These are phyloP conservation scores for Aureobasidium leucospermi DNA, from an alignment of 2,329 filamentous ascomycete genomes.

Conservation along the genomic window DNA sequence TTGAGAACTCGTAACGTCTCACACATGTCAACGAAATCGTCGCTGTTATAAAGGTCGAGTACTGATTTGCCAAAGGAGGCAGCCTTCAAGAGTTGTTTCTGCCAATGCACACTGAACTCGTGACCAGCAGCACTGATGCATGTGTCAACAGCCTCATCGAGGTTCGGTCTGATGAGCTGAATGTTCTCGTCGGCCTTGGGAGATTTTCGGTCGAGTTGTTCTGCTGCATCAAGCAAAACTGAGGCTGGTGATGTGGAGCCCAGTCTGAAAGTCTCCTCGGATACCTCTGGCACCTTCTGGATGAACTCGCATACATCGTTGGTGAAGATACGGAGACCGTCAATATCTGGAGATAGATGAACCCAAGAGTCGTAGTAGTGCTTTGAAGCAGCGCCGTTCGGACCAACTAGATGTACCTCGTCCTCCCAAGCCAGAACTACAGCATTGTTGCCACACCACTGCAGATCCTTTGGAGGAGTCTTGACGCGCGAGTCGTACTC, in stretches of 20 bases:
- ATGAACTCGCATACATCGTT: constrained; percentile 96
- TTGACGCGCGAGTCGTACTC: constrained; percentile 85
- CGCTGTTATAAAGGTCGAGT: constrained; percentile 92
- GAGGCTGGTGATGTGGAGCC: constrained; percentile 84
- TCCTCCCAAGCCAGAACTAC: constrained; percentile 95
- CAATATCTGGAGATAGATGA: constrained; percentile 77
- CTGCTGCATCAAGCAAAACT: constrained; percentile 86
- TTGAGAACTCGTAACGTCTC: constrained; percentile 89
- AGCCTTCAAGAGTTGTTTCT: constrained; percentile 91
- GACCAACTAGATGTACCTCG: constrained; percentile 88
- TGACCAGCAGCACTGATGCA: constrained; percentile 91
- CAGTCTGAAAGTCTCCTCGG: constrained; percentile 77
- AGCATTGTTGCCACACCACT: constrained; percentile 95
- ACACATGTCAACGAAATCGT: constrained; percentile 98
- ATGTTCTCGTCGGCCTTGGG: constrained; percentile 98
- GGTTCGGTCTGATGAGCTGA: constrained; percentile 77
- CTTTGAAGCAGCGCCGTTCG: constrained; percentile 64
- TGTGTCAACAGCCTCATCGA: constrained; percentile 87
- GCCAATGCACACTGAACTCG: constrained; percentile 85
- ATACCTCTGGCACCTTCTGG: constrained; percentile 70
- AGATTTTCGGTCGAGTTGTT: constrained; percentile 84
- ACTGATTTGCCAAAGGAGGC: constrained; percentile 98
- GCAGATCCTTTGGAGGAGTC: constrained; percentile 76
- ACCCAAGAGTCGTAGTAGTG: constrained; percentile 83
- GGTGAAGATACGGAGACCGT: constrained; percentile 84